Evolutionary conservation across 2,329 filamentous ascomycete species (phyloP).

Genomic region (Ophiostoma quercus): DNA sequence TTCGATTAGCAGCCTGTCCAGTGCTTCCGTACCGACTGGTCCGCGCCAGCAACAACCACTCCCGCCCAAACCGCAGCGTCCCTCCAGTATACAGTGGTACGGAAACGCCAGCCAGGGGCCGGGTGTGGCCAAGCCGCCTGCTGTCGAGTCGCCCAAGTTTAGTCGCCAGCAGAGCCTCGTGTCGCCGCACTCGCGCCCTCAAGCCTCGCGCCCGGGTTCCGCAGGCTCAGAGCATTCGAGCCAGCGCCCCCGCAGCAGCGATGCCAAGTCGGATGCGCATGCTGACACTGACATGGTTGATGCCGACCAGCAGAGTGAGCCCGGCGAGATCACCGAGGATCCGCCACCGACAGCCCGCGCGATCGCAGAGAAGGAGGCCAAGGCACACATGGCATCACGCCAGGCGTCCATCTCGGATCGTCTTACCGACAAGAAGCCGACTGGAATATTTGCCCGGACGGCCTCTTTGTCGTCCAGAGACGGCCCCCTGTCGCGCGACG

Average conservation of each 20-base stretch:
- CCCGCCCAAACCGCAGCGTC: constrained; percentile 34
- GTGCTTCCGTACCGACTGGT: constrained; percentile 41
- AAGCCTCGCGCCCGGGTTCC: constrained; percentile 36
- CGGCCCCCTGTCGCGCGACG: neutral
- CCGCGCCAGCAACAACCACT: constrained; percentile 49
- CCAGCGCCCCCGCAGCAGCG: constrained; percentile 49
- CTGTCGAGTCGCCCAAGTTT: constrained; percentile 47
- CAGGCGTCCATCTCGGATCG: constrained; percentile 3
- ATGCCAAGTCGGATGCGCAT: constrained; percentile 44
- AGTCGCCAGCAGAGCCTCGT: constrained; percentile 48
- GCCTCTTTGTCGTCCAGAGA: constrained; percentile 6
- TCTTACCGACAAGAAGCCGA: constrained; percentile 19
- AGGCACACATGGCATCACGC: constrained; percentile 1
- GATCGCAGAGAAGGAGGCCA: constrained; percentile 8
- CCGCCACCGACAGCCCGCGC: neutral
- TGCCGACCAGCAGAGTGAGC: constrained; percentile 41
- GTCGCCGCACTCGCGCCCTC: constrained; percentile 37
- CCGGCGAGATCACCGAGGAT: constrained; percentile 43
- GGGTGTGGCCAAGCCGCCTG: constrained; percentile 41
- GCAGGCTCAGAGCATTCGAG: constrained; percentile 39
- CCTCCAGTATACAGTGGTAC: constrained; percentile 57
- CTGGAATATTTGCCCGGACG: constrained; percentile 18
- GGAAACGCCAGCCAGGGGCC: constrained; percentile 43
- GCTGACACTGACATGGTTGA: constrained; percentile 34
- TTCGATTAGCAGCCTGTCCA: constrained; percentile 31